phyloP scores from a whole-genome alignment of 2,329 filamentous ascomycete species.

The Penicillium decumbens region DNA sequence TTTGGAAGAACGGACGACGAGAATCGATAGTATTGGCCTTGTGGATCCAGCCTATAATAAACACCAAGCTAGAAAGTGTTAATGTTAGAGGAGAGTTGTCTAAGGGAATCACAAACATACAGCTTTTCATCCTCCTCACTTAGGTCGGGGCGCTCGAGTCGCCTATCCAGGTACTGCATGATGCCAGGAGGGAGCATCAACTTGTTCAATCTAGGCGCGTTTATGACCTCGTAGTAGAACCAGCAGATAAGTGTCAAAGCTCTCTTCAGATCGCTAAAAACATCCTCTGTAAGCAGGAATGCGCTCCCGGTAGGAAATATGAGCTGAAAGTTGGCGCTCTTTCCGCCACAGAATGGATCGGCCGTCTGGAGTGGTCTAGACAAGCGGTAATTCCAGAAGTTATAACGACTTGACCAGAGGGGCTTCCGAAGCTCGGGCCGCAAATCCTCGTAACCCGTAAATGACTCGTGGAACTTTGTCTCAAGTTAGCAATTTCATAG shows the following conservation, averaged over 20 bases:
- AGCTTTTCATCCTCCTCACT: slow-evolving; percentile 8
- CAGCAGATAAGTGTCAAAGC: slow-evolving; percentile 35
- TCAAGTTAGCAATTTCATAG: not conserved
- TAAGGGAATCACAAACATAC: not conserved
- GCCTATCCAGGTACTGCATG: slow-evolving; percentile 31
- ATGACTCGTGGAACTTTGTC: slow-evolving; percentile 38
- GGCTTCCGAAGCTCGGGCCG: slow-evolving; percentile 20
- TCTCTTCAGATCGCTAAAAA: slow-evolving; percentile 27
- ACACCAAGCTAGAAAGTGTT: slow-evolving; percentile 5
- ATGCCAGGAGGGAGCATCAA: slow-evolving; percentile 39
- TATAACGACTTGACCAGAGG: slow-evolving; percentile 23
- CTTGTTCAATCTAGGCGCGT: slow-evolving; percentile 33
- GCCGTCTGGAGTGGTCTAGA: slow-evolving; percentile 22
- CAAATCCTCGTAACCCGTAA: slow-evolving; percentile 28
- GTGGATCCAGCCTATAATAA: slow-evolving; percentile 20
- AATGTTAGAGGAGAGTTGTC: not conserved
- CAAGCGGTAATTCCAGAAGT: slow-evolving; percentile 37
- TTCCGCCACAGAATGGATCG: slow-evolving; percentile 8
- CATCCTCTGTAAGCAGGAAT: slow-evolving; percentile 41
- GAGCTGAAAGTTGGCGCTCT: slow-evolving; percentile 27
- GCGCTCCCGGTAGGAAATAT: slow-evolving; percentile 38
- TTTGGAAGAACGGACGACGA: slow-evolving; percentile 6
- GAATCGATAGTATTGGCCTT: slow-evolving; percentile 21
- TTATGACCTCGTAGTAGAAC: slow-evolving; percentile 26
- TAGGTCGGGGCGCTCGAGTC: slow-evolving; percentile 16